These are phyloP conservation scores for Incumbomyces lentus DNA, from an alignment of 2,329 filamentous ascomycete species.

Conservation along the genomic window DNA sequence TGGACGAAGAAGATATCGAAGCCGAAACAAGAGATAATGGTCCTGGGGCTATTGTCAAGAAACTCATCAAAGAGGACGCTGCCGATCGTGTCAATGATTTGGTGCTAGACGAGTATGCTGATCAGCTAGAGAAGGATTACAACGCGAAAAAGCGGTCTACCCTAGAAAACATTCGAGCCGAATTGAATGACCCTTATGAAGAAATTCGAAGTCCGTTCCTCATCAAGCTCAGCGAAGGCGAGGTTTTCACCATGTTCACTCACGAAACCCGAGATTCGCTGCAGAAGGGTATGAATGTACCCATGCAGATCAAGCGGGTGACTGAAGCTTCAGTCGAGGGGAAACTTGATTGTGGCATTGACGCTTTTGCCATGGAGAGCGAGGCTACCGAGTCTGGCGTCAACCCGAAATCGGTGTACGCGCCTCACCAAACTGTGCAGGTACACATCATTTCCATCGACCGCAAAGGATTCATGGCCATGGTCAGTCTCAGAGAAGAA, in stretches of 20 bases:
- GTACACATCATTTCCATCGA: conserved; percentile 84
- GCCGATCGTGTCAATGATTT: conserved; percentile 94
- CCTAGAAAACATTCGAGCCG: conserved; percentile 87
- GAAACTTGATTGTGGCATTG: conserved; percentile 86
- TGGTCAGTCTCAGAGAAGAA: conserved; percentile 75
- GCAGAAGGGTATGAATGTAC: conserved; percentile 81
- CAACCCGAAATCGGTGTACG: conserved; percentile 63
- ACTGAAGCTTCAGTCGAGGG: conserved; percentile 90
- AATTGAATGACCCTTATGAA: conserved; percentile 86
- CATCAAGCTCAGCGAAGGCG: conserved; percentile 52
- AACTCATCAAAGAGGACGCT: conserved; percentile 87
- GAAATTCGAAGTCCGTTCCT: conserved; percentile 77
- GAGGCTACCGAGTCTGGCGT: conserved; percentile 61
- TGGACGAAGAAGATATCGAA: conserved; percentile 97
- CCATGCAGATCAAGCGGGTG: conserved; percentile 71
- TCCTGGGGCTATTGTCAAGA: conserved; percentile 78
- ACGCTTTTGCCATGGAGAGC: conserved; percentile 72
- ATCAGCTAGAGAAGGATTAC: conserved; percentile 86
- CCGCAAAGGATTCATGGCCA: conserved; percentile 71
- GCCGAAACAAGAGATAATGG: conserved; percentile 86
- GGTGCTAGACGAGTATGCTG: conserved; percentile 91
- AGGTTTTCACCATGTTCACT: conserved; percentile 93
- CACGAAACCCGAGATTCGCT: conserved; percentile 81
- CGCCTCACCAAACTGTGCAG: conserved; percentile 71
- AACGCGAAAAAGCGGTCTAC: conserved; percentile 92